These are phyloP conservation scores for Taphrina deformans DNA, from an alignment of 1,139 yeast species.

Conservation along the genomic window DNA sequence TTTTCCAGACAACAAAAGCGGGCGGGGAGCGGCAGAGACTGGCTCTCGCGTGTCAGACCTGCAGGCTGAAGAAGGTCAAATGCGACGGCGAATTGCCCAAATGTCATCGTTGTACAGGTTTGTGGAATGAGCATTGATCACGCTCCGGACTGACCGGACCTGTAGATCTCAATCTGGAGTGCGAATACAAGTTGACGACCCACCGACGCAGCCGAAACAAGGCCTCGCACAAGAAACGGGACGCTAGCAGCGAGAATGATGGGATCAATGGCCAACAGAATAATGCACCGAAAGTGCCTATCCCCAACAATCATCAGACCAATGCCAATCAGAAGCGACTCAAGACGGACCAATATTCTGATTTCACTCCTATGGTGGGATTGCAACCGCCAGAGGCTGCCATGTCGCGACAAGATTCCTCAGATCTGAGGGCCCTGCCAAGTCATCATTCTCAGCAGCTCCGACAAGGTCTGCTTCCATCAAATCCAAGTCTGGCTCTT, in stretches of 20 bases:
- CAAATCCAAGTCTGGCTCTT: not conserved
- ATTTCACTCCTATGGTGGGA: not conserved
- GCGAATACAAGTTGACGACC: constrained; percentile 16
- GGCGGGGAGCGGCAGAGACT: constrained; percentile 36
- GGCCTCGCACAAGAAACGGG: not conserved
- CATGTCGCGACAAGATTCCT: not conserved
- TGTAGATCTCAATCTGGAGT: not conserved
- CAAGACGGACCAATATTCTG: not conserved
- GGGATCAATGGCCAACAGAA: not conserved
- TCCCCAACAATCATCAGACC: not conserved
- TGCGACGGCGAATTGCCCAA: constrained; percentile 34
- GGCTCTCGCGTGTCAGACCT: constrained; percentile 35
- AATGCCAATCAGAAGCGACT: not conserved
- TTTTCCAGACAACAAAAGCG: constrained; percentile 32
- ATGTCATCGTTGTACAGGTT: constrained; percentile 26
- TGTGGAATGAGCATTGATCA: too few relatives aligned
- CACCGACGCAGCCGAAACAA: constrained; percentile 3
- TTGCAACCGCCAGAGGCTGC: not conserved
- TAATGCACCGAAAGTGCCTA: not conserved
- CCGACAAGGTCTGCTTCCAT: not conserved
- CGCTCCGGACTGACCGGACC: too few relatives aligned
- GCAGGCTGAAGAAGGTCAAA: constrained; percentile 33
- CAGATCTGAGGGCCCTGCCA: not conserved
- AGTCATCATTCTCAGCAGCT: not conserved
- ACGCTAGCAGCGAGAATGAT: not conserved